Conservation (phyloP, 2,329 filamentous ascomycete genomes). For the Microcera coccophila region DNA sequence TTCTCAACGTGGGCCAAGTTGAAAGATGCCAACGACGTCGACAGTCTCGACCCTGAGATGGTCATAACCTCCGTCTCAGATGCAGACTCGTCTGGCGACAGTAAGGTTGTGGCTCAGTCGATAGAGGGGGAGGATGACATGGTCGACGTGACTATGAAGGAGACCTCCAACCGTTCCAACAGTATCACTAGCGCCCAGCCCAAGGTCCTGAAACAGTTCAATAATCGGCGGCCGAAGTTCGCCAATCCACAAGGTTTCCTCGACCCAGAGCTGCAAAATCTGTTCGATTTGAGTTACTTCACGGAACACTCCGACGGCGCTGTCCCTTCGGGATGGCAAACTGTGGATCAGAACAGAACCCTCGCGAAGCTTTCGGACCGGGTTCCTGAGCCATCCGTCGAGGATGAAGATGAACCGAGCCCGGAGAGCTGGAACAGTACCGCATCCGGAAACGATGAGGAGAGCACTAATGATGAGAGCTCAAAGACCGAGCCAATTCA, state of each 20-base stretch:
- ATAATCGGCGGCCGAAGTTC: slow-evolving; percentile 50
- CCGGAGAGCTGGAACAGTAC: slow-evolving; percentile 46
- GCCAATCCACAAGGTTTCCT: slow-evolving; percentile 55
- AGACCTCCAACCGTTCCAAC: slow-evolving; percentile 40
- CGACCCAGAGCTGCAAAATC: slow-evolving; percentile 57
- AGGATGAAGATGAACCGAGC: slow-evolving; percentile 47
- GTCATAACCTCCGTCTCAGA: slow-evolving; percentile 62
- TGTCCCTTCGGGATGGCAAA: slow-evolving; percentile 68
- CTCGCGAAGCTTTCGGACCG: slow-evolving; percentile 53
- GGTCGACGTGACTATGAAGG: slow-evolving; percentile 84
- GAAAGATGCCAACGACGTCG: slow-evolving; percentile 46
- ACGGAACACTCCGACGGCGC: slow-evolving; percentile 48
- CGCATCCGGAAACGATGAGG: slow-evolving; percentile 48
- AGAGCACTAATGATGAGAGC: slow-evolving; percentile 51
- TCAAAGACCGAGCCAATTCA: slow-evolving; percentile 27
- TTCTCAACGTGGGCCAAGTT: slow-evolving; percentile 70
- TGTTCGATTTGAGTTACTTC: slow-evolving; percentile 76
- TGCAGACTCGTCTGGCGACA: slow-evolving; percentile 63
- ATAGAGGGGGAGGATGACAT: slow-evolving; percentile 86
- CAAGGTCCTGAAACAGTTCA: slow-evolving; percentile 45
- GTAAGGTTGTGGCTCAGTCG: slow-evolving; percentile 71
- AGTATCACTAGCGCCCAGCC: slow-evolving; percentile 17
- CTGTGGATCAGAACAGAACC: slow-evolving; percentile 54
- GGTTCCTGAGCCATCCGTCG: slow-evolving; percentile 38
- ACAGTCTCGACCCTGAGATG: slow-evolving; percentile 63